Evolutionary conservation across 116 monocot genomes (phyloP).

Genomic region (Posidonia oceanica): DNA sequence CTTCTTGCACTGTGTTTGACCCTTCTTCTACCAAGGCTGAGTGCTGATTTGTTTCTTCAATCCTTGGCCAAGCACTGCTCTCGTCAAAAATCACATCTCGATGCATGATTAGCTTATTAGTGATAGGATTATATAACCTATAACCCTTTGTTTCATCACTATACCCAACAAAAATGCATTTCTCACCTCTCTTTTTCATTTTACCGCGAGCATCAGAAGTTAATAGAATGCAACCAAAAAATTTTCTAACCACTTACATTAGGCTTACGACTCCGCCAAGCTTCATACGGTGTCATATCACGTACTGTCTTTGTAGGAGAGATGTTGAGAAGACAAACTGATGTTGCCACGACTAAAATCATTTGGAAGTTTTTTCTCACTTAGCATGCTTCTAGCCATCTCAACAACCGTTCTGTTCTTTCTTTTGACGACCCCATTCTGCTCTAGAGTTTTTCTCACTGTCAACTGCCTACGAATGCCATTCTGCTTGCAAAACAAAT

Average conservation of each 20-base stretch:
- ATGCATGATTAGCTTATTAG: background rate
- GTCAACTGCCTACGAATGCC: no score
- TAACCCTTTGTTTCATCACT: slow-evolving; percentile 6
- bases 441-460: background rate
- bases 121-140: slow-evolving; percentile 7
- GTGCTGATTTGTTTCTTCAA: background rate
- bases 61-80: background rate
- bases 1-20: background rate
- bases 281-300: slow-evolving; percentile 13
- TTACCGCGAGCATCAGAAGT: background rate
- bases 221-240: background rate
- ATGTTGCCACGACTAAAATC: background rate
- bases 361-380: slow-evolving; percentile 7
- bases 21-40: background rate
- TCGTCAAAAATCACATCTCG: slow-evolving; percentile 9
- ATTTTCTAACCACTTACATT: slow-evolving; percentile 2
- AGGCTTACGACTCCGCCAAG: slow-evolving; percentile 7
- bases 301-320: slow-evolving; percentile 11
- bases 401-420: slow-evolving; percentile 10
- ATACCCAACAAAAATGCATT: background rate
- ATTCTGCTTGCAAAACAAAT: background rate
- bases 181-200: slow-evolving; percentile 6
- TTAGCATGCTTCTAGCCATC: slow-evolving; percentile 8
- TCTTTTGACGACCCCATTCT: slow-evolving; percentile 4
- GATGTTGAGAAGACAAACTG: slow-evolving; percentile 8